Conservation (phyloP, 768 basidiomycete species). For the Suillus fuscotomentosus region DNA sequence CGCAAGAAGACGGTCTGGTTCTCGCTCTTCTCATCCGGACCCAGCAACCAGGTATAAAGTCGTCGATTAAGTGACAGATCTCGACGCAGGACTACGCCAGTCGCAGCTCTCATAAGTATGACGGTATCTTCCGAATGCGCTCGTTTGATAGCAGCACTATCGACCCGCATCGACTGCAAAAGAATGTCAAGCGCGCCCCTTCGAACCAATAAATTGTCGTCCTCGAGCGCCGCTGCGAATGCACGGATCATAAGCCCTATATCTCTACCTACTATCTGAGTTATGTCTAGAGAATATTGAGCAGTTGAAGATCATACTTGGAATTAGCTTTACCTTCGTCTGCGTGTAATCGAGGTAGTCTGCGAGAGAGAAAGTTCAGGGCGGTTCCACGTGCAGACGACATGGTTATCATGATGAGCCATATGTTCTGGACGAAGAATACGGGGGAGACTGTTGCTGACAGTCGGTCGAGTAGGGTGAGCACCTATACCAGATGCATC, state of each 20-base stretch:
- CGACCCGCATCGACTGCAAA: constrained; percentile 69
- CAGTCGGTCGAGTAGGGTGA: constrained; percentile 75
- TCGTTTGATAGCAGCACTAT: constrained; percentile 67
- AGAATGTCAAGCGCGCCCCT: constrained; percentile 84
- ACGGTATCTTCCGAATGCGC: constrained; percentile 71
- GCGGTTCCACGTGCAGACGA: constrained; percentile 83
- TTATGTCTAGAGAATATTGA: constrained; percentile 47
- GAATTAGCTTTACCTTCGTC: constrained; percentile 57
- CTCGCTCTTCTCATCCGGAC: constrained; percentile 76
- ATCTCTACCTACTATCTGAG: constrained; percentile 75
- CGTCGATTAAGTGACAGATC: constrained; percentile 93
- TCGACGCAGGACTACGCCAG: constrained; percentile 85
- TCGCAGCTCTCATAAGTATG: constrained; percentile 85
- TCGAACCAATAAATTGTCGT: constrained; percentile 89
- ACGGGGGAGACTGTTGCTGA: constrained; percentile 81
- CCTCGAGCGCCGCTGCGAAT: constrained; percentile 87
- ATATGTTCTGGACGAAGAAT: constrained; percentile 95
- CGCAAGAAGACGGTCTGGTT: constrained; percentile 70
- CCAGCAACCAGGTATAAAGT: constrained; percentile 90
- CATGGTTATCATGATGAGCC: constrained; percentile 90
- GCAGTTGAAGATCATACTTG: not conserved
- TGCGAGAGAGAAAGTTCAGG: constrained; percentile 81
- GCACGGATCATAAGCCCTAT: constrained; percentile 94
- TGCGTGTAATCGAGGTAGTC: constrained; percentile 67
- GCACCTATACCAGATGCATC: constrained; percentile 50